Evolutionary conservation across 1,284 basidiomycete species (phyloP).

Genomic region (Trichosporon coremiiforme): DNA sequence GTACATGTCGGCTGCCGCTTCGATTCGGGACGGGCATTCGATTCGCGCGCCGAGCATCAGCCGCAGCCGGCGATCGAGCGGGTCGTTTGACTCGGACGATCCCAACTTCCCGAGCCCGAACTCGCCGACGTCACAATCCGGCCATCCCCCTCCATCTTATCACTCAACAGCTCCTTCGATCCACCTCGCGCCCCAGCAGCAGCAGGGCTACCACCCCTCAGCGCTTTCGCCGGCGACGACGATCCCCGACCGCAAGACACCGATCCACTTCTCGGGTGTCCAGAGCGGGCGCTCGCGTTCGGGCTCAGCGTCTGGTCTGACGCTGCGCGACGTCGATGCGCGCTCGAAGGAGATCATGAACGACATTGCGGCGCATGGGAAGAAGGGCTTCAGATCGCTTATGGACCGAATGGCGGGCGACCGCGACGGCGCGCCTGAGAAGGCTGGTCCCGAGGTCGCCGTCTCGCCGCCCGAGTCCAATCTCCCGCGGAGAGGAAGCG

Average conservation of each 20-base stretch:
- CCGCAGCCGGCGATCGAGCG: conserved; percentile 12
- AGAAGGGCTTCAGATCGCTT: conserved; percentile 55
- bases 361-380: conserved; percentile 53
- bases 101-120: neutral
- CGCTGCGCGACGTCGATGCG: conserved; percentile 28
- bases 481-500: conserved; percentile 20
- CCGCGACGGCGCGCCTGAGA: conserved; percentile 36
- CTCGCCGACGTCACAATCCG: neutral
- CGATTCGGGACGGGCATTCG: conserved; percentile 19
- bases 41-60: conserved; percentile 5
- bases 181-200: neutral
- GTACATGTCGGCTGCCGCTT: conserved; percentile 24
- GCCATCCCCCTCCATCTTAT: neutral
- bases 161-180: neutral
- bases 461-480: conserved; percentile 32
- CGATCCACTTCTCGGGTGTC: neutral
- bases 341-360: conserved; percentile 53
- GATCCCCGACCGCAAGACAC: conserved; percentile 7
- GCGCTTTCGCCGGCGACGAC: neutral
- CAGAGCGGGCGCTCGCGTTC: conserved; percentile 34
- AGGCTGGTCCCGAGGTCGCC: neutral
- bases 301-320: conserved; percentile 33
- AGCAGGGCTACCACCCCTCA: conserved; percentile 12
- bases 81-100: conserved; percentile 8
- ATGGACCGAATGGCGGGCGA: conserved; percentile 53